phyloP scores from a whole-genome alignment of 305 asterid species.

The Petunia hybrid region DNA sequence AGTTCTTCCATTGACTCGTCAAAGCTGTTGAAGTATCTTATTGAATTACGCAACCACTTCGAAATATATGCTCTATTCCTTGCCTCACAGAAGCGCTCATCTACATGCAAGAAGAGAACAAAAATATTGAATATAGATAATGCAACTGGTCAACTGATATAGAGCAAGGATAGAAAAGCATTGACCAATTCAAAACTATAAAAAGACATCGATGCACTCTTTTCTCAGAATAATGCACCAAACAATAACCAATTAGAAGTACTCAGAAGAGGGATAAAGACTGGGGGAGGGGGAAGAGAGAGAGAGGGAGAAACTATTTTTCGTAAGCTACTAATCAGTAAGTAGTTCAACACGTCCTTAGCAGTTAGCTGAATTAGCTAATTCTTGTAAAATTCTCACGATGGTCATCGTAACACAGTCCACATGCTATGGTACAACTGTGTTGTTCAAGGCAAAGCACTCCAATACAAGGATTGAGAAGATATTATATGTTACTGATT shows the following conservation, averaged over 20 bases:
- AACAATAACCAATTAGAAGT: constrained; percentile 8
- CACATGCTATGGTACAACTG: not conserved
- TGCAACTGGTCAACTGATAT: not conserved
- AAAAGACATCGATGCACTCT: constrained; percentile 1
- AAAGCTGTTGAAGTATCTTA: constrained; percentile 67
- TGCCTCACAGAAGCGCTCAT: constrained; percentile 85
- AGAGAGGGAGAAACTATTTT: not conserved
- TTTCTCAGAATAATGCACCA: constrained; percentile 3
- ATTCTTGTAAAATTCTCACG: not conserved
- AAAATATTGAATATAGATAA: constrained; percentile 23
- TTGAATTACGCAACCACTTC: constrained; percentile 94
- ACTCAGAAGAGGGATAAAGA: not conserved
- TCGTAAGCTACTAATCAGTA: not conserved
- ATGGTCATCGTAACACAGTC: not conserved
- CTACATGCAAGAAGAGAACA: constrained; percentile 54
- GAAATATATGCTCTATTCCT: constrained; percentile 82
- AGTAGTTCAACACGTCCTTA: not conserved
- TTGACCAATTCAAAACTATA: constrained; percentile 14
- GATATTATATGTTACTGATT: too few species aligned
- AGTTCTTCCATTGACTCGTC: constrained; percentile 73
- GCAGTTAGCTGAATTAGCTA: not conserved
- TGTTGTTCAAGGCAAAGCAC: not conserved
- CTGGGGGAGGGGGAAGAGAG: not conserved
- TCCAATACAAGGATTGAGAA: not conserved
- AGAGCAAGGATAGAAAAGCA: constrained; percentile 16